Percentiles rank a stretch among this genome's conserved stretches.
These are phyloP conservation scores for Potentilla sterilis DNA, from an alignment of 306 rosid genomes.

Conservation along the genomic window DNA sequence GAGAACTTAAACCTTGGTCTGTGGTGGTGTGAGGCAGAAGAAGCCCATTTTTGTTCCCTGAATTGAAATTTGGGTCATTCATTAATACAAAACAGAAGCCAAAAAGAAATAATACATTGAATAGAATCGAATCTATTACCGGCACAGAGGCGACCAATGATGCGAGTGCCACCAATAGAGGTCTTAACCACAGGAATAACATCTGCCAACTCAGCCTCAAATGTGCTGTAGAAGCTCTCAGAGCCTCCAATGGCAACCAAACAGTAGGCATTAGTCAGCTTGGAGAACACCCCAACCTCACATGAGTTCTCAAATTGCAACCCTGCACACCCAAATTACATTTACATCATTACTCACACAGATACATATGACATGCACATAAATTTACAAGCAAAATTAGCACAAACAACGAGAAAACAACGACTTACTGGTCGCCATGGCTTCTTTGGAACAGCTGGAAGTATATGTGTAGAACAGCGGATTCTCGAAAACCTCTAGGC, in stretches of 20 bases:
- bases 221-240: slow-evolving; percentile 80
- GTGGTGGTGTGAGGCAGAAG: slow-evolving; percentile 92
- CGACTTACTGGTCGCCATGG: slow-evolving; percentile 23
- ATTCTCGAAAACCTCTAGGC: background rate
- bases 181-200: slow-evolving; percentile 83
- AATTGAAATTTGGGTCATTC: background rate
- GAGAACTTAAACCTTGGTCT: slow-evolving; percentile 59
- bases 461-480: background rate
- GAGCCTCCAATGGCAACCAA: slow-evolving; percentile 98
- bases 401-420: background rate
- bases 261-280: slow-evolving; percentile 91
- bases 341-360: background rate
- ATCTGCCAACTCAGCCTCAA: slow-evolving; percentile 76
- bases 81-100: background rate
- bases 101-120: background rate
- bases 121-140: slow-evolving; percentile 40
- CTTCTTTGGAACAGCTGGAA: background rate
- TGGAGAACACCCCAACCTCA: slow-evolving; percentile 92
- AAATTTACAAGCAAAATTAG: background rate
- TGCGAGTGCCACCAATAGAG: slow-evolving; percentile 83
- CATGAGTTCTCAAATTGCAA: slow-evolving; percentile 88
- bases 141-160: slow-evolving; percentile 90
- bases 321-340: slow-evolving; percentile 39
- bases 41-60: slow-evolving; percentile 96
- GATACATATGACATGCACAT: background rate